phyloP scores from a whole-genome alignment of 257 asterid genomes.

The Scutellaria barbata region DNA sequence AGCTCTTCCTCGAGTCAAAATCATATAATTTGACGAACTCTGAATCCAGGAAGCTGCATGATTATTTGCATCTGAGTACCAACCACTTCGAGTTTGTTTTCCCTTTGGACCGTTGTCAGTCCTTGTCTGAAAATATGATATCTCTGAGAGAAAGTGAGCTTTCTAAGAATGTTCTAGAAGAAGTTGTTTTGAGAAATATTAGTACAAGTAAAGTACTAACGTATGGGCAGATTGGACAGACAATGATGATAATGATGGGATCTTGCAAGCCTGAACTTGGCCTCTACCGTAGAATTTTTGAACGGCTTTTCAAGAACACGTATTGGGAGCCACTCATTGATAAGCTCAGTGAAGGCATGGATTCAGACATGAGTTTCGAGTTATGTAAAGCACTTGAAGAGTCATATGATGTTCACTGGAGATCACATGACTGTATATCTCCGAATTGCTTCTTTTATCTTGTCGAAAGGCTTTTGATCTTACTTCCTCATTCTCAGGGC shows the following conservation, averaged over 20 bases:
- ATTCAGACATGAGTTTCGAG: constrained; percentile 24
- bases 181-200: constrained; percentile 31
- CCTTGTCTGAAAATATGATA: constrained; percentile 45
- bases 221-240: constrained; percentile 53
- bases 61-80: constrained; percentile 31
- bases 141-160: constrained; percentile 44
- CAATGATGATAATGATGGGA: constrained; percentile 50
- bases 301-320: background rate
- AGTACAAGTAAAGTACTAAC: constrained; percentile 28
- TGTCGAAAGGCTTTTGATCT: constrained; percentile 53
- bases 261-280: constrained; percentile 37
- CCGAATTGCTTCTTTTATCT: constrained; percentile 67
- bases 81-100: constrained; percentile 46
- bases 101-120: constrained; percentile 45
- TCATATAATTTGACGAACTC: constrained; percentile 23
- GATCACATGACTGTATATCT: constrained; percentile 44
- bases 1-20: constrained; percentile 38
- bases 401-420: constrained; percentile 44
- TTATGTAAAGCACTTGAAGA: constrained; percentile 46
- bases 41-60: constrained; percentile 26
- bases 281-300: constrained; percentile 33
- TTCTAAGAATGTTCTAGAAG: constrained; percentile 49
- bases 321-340: constrained; percentile 56
- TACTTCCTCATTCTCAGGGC: constrained; percentile 44
- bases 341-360: constrained; percentile 14